These are phyloP conservation scores for Achlya hypogyna DNA, from an alignment of 352 stramenopile genomes.

Conservation along the genomic window DNA sequence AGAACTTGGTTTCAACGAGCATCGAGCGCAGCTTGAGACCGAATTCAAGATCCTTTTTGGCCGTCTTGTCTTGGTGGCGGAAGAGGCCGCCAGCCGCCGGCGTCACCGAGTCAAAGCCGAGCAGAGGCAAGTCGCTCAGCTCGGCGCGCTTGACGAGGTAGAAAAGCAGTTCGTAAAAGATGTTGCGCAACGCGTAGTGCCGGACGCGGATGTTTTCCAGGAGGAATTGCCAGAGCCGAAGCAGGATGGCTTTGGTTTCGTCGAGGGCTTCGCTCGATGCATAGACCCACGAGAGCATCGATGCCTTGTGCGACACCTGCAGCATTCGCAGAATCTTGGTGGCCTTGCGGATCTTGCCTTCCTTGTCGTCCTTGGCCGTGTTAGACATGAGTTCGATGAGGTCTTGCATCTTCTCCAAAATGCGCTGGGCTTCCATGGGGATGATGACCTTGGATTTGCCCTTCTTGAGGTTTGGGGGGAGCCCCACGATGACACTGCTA, in stretches of 20 bases:
- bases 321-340: conserved; percentile 87
- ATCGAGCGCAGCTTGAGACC: conserved; percentile 77
- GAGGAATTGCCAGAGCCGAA: conserved; percentile 81
- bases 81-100: conserved; percentile 46
- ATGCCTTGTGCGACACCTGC: conserved; percentile 82
- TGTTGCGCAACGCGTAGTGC: conserved; percentile 82
- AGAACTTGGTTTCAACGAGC: conserved; percentile 85
- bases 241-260: conserved; percentile 79
- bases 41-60: conserved; percentile 77
- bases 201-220: conserved; percentile 86
- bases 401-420: conserved; percentile 85
- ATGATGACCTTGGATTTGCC: conserved; percentile 75
- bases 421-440: conserved; percentile 73
- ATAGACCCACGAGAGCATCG: conserved; percentile 86
- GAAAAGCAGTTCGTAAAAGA: conserved; percentile 84
- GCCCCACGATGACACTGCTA: conserved; percentile 78
- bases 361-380: conserved; percentile 83
- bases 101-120: conserved; percentile 72
- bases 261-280: conserved; percentile 69
- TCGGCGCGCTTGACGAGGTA: conserved; percentile 84
- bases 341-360: conserved; percentile 82
- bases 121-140: conserved; percentile 67
- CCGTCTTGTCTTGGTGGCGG: conserved; percentile 52
- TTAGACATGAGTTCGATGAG: conserved; percentile 81
- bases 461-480: conserved; percentile 45